These are phyloP conservation scores for Pichia deserticola DNA, from an alignment of 805 yeast species.

Conservation along the genomic window DNA sequence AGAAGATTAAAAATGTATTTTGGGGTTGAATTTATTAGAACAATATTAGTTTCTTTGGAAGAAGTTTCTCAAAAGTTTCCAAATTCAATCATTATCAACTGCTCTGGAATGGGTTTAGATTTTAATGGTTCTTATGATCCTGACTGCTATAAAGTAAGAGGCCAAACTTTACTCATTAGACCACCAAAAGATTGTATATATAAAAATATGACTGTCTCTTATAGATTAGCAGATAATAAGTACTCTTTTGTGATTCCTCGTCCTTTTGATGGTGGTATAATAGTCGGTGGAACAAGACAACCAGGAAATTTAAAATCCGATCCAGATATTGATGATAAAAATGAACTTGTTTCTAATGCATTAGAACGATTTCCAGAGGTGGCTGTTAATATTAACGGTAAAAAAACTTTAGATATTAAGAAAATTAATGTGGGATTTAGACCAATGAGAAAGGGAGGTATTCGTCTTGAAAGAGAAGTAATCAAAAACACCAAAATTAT, in stretches of 20 bases:
- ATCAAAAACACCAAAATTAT: slow-evolving; percentile 27
- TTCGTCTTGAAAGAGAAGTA: slow-evolving; percentile 24
- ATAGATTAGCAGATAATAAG: slow-evolving; percentile 18
- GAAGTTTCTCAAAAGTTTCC: slow-evolving; percentile 32
- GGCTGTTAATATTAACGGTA: slow-evolving; percentile 25
- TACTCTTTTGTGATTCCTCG: slow-evolving; percentile 57
- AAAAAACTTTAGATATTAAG: slow-evolving; percentile 32
- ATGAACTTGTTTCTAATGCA: slow-evolving; percentile 37
- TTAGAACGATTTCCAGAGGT: slow-evolving; percentile 46
- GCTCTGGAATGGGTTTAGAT: slow-evolving; percentile 56
- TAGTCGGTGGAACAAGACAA: slow-evolving; percentile 71
- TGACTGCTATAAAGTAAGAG: slow-evolving; percentile 46
- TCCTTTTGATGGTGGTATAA: slow-evolving; percentile 54
- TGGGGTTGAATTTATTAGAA: slow-evolving; percentile 29
- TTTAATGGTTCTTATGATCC: slow-evolving; percentile 50
- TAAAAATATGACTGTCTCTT: slow-evolving; percentile 41
- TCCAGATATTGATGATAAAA: slow-evolving; percentile 41
- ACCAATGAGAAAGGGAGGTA: slow-evolving; percentile 42
- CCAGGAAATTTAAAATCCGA: slow-evolving; percentile 28
- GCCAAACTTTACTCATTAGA: slow-evolving; percentile 58
- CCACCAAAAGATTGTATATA: slow-evolving; percentile 32
- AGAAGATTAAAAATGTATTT: slow-evolving; percentile 15
- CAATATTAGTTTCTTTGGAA: slow-evolving; percentile 29
- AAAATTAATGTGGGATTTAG: slow-evolving; percentile 42
- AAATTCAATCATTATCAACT: slow-evolving; percentile 37